Conservation (phyloP, 306 rosid genomes). For the Herpetospermum pedunculosum region DNA sequence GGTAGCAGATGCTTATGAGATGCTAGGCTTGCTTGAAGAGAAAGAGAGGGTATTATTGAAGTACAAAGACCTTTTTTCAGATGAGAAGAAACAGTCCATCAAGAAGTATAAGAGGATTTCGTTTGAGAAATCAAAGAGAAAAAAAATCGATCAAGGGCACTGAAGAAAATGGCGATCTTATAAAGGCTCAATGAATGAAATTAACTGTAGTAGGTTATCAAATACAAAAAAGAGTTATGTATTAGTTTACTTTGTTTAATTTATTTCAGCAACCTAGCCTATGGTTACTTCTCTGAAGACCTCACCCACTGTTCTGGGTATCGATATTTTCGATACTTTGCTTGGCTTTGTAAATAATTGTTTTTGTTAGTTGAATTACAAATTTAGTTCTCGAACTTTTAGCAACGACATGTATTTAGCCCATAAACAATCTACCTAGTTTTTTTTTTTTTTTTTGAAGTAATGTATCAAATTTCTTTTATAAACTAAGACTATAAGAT, state of each 20-base stretch:
- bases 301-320: background rate
- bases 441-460: no score
- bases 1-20: slow-evolving; percentile 76
- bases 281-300: background rate
- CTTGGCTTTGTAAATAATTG: background rate
- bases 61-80: slow-evolving; percentile 40
- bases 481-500: no score
- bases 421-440: no score
- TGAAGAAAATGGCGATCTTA: background rate
- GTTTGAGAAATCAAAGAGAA: background rate
- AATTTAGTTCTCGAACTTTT: background rate
- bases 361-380: background rate
- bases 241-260: background rate
- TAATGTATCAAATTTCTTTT: no score
- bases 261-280: background rate
- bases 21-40: slow-evolving; percentile 47
- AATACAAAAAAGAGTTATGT: background rate
- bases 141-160: background rate
- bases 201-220: background rate
- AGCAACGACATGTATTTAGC: background rate
- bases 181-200: background rate
- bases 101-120: slow-evolving; percentile 18
- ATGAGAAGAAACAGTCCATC: slow-evolving; percentile 13
- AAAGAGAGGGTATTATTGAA: slow-evolving; percentile 62
- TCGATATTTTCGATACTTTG: background rate